phyloP scores from a whole-genome alignment of 441 rosid species.

The Gossypium trilobum region DNA sequence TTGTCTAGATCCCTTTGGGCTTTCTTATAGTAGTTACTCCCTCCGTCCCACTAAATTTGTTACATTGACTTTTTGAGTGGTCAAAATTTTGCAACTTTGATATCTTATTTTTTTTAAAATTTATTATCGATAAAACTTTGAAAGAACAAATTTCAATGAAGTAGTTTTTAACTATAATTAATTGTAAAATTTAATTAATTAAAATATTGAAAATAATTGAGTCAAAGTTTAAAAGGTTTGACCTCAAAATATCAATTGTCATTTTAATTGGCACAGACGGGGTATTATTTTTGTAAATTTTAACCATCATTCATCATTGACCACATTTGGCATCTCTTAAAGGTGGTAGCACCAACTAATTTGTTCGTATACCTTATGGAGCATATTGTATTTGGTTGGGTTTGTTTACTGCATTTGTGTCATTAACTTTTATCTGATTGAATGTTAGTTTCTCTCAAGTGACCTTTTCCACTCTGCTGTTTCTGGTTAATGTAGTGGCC shows the following conservation, averaged over 20 bases:
- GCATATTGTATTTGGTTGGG: constrained; percentile 7
- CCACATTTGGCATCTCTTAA: not conserved
- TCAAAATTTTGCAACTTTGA: not conserved
- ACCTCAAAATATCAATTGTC: too few species aligned
- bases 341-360: not conserved
- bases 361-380: not conserved
- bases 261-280: too few species aligned
- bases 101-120: not conserved
- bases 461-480: not conserved
- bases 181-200: too few species aligned
- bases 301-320: not conserved
- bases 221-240: too few species aligned
- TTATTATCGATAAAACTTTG: too few species aligned
- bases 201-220: too few species aligned
- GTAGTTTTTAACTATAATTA: too few species aligned
- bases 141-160: too few species aligned
- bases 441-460: not conserved
- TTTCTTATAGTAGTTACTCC: not conserved
- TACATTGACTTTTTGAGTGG: not conserved
- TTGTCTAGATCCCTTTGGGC: constrained; percentile 17
- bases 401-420: not conserved
- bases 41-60: not conserved
- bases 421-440: not conserved
- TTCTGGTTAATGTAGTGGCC: not conserved
- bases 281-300: not conserved